Percentiles rank a stretch among this genome's conserved stretches.
These are phyloP conservation scores for Phaffomyces opuntiae DNA, from an alignment of 805 yeast genomes.

Conservation along the genomic window DNA sequence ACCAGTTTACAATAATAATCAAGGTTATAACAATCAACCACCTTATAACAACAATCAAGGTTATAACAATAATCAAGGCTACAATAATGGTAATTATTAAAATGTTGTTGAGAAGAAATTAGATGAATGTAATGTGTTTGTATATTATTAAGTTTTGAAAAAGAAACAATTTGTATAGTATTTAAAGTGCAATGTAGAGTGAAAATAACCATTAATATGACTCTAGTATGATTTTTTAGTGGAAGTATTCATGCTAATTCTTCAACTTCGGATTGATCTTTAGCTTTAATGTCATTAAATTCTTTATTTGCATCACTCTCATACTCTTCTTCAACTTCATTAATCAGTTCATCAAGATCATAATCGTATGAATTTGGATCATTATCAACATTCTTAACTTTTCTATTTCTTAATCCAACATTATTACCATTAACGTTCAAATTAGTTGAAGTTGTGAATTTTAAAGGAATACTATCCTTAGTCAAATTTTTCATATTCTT, in stretches of 20 bases:
- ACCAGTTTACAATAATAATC: neutral
- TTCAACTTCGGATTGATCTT: conserved; percentile 14
- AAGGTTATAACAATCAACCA: neutral
- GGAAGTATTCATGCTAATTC: conserved; percentile 11
- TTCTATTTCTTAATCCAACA: conserved; percentile 15
- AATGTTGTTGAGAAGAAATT: neutral
- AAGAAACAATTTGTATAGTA: neutral
- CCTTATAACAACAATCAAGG: neutral
- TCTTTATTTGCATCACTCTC: conserved; percentile 11
- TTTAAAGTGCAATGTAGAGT: neutral
- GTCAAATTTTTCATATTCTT: conserved; percentile 12
- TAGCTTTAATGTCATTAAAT: conserved; percentile 10
- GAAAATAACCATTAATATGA: too few relatives aligned
- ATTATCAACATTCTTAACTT: conserved; percentile 6
- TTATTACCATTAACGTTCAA: neutral
- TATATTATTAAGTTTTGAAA: neutral
- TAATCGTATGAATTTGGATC: conserved; percentile 22
- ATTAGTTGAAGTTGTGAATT: conserved; percentile 8
- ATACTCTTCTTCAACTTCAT: conserved; percentile 15
- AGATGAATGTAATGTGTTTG: neutral
- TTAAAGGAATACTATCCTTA: conserved; percentile 18
- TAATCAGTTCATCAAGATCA: conserved; percentile 22
- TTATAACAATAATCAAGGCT: neutral
- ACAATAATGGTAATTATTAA: neutral
- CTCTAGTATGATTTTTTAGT: too few relatives aligned